Base-by-base conservation (phyloP, 805 yeast species). In the Isabelozyma heimii region DNA sequence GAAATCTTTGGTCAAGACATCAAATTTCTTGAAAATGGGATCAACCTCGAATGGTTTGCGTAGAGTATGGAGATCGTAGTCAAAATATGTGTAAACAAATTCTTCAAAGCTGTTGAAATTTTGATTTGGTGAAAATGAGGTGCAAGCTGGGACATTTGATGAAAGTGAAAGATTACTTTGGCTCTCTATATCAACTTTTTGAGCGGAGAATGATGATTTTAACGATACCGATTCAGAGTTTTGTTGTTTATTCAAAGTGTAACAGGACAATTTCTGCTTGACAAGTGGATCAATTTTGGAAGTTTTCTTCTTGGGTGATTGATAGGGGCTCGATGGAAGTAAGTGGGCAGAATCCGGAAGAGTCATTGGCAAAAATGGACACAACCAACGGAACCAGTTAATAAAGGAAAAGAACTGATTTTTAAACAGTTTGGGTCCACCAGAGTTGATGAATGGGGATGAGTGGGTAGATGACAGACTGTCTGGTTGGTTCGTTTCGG, bases 11-110 rank as follows among this genome's bases (percentile, higher is more conserved):
- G 50, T 38, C 27, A 65, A 42, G 8, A 51, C 44, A 10, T 62
- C 62, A 47, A 55, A 64, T 38, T 50, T 49, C 41, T 53, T 58
- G 52, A 64, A 67, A 27, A 54, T 44, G 7, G 68, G 67, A 51
- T 66, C 70, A 37, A 59, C 54, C 16, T 49, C 45, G 27, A 63
- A 42, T 38, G 50, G 44, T 20, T 15, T 27, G 14, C n/a, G 47
- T 37, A 56, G 60, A 26, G 56, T 47, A 43, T 58, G 57, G 14
- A 54, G 48, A 6, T 61, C 63, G 41, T 56, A 56, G 49, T 55
- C 65, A 30, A 57, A 55, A 47, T 65, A 67, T 37, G 58, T 56
- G 27, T 53, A 53, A 13, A 55, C 50, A 39, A 54, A 54, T 40
- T 40, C 47, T 45, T 50, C 37, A 47, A 57, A 52, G 16, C 40